Evolutionary conservation across 2,329 filamentous ascomycete species (phyloP), one percentile per base, ranked within the genome.

Genomic region (Diaporthe citriasiana): DNA sequence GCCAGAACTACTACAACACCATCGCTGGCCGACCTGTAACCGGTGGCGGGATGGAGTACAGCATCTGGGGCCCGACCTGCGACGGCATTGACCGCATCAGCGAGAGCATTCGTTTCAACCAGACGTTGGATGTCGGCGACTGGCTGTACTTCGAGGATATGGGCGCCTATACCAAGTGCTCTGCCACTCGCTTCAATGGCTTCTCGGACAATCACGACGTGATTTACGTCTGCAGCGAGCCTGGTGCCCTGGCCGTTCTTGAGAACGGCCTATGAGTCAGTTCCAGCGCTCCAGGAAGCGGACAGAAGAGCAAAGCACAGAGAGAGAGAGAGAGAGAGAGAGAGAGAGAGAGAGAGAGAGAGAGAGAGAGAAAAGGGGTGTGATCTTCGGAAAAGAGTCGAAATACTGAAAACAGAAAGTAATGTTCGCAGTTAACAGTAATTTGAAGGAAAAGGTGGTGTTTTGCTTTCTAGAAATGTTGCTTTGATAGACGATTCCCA

Each of bases 91-190:
- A 99, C 84, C 94, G 95, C 83, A 97, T 99, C 84, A 91, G 93
- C 66, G 91, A 94, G 82, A 94, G 92, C 81, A 94, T 94, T 83
- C 90, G 89, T 76, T 94, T 98, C 80, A 86, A 91, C 45, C 91
- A 93, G 70, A 89, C 93, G 63, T 87, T 99, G 56, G 93, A 98
- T 81, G 94, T 98, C 10, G 97, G 97, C 70, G 97, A 99, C 83
- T 99, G 97, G 97, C 89, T 99, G 71, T 99, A 97, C 87, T 99
- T 99, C 84, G 95, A 98, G 86, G 92, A 98, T 76, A 99, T 99
- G 97, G 97, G 97, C 72, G 96, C 97, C 33, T 99, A 99, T 85
- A 98, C 97, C 79, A 97, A 95, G 89, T 98, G 96, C 88, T 98
- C 95, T 75, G 96, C 97, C 76, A 99, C 97, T 73, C 92, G 93